Evolutionary conservation across 495 filamentous ascomycete genomes (phyloP).

Genomic region (Penicillium lividum): DNA sequence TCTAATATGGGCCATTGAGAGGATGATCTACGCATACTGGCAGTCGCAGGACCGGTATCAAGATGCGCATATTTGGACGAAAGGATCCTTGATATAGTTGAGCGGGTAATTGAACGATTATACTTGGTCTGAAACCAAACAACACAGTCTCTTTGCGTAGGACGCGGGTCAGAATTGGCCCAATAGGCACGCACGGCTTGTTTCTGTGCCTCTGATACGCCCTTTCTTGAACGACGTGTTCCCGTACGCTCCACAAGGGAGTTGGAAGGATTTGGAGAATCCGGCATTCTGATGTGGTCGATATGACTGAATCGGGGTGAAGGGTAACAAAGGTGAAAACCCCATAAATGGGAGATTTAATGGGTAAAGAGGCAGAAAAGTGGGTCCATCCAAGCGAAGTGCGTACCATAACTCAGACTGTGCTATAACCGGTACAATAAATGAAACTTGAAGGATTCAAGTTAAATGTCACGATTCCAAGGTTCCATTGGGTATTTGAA

Average conservation of each 20-base stretch:
- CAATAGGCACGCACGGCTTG: conserved; percentile 13
- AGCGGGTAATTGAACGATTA: conserved; percentile 5
- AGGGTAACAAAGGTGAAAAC: no score
- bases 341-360: no score
- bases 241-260: neutral
- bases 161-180: conserved; percentile 6
- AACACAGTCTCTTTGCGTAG: conserved; percentile 7
- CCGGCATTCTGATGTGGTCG: no score
- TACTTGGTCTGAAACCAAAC: conserved; percentile 14
- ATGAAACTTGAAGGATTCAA: no score
- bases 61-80: conserved; percentile 14
- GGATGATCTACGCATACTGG: conserved; percentile 7
- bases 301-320: no score
- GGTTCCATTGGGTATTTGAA: no score
- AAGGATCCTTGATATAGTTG: conserved; percentile 12
- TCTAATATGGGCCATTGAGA: conserved; percentile 16
- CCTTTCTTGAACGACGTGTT: neutral
- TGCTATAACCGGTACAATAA: no score
- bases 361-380: no score
- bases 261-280: no score
- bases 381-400: no score
- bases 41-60: conserved; percentile 11
- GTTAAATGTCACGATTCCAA: no score
- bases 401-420: no score
- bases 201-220: conserved; percentile 12